Base-by-base conservation (phyloP, 1,139 yeast genomes). In the Yamadazyma atmosphaerica region DNA sequence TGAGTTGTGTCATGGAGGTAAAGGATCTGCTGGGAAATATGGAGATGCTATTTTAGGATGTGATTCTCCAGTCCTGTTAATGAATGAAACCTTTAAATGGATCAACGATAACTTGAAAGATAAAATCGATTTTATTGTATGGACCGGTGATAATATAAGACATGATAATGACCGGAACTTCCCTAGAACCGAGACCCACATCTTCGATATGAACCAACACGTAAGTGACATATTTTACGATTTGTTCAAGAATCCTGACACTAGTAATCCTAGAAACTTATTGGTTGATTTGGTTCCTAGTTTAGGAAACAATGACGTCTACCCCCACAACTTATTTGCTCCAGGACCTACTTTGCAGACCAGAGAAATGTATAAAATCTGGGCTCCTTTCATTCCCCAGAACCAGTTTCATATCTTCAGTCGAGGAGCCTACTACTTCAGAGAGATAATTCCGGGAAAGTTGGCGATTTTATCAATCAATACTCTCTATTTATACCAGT, bases 91-190 rank as follows among this genome's bases (percentile, higher is more conserved):
- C 0, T 64, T 87, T 39, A 57, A 70, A 32, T 87, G 94, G 94
- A 65, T 86, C 2, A 60, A 68, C 21, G 66, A 70, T 7, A 80
- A 86, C 48, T 58, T 86, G 40, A 76, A 72, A 44, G 94, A 85
- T 55, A 81, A 86, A 47, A 81, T 87, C 35, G 96, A 87, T 58
- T 87, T 87, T 56, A 82, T 87, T 22, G 75, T 87, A 13, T 87
- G 96, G 96, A 86, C 95, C 0, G 96, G 96, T 24, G 96, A 87
- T 61, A 87, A 86, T 51, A 79, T 86, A 32, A 72, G 96, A 40
- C 96, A 87, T 57, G 96, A 87, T 58, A 84, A 83, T 52, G 96
- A 87, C 60, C 68, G 94, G 54, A 56, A 61, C 28, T 63, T 63
- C 52, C 95, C 95, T 3, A 75, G 95, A 63, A 79, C 86, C 2